Evolutionary conservation across 345 rosid genomes (phyloP).

Genomic region (Eutrema yunnanense): DNA sequence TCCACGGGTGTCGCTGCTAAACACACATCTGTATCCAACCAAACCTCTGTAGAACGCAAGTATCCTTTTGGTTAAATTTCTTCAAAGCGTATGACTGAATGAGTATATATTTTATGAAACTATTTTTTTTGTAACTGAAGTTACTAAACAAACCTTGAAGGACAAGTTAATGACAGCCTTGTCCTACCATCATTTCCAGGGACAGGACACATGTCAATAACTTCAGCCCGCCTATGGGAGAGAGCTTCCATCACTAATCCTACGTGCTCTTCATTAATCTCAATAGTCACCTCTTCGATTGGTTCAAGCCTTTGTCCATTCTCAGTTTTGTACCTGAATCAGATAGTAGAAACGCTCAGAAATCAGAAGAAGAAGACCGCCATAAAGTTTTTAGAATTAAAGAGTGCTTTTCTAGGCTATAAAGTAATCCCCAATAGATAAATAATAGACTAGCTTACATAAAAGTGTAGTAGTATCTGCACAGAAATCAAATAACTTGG

Average conservation of each 20-base stretch:
- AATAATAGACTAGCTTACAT: background rate
- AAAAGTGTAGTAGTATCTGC: background rate
- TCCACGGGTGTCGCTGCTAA: slow-evolving; percentile 98
- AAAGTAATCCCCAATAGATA: background rate
- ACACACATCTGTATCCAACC: slow-evolving; percentile 97
- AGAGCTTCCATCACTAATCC: slow-evolving; percentile 93
- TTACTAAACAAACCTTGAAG: slow-evolving; percentile 62
- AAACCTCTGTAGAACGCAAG: slow-evolving; percentile 57
- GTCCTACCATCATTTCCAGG: slow-evolving; percentile 87
- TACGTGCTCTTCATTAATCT: slow-evolving; percentile 94
- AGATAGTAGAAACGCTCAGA: background rate
- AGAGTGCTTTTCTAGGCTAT: background rate
- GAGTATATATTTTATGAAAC: background rate
- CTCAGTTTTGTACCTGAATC: slow-evolving; percentile 76
- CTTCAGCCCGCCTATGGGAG: slow-evolving; percentile 84
- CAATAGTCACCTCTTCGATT: slow-evolving; percentile 90
- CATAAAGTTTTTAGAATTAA: background rate
- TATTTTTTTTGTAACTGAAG: background rate
- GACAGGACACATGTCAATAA: slow-evolving; percentile 92
- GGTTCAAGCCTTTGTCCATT: slow-evolving; percentile 74
- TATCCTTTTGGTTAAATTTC: background rate
- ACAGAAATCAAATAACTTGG: background rate
- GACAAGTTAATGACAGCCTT: slow-evolving; percentile 81
- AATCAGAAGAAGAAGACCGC: background rate
- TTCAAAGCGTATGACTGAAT: background rate